Base-by-base conservation (phyloP, 257 asterid genomes). In the Solanum clarkiae region DNA sequence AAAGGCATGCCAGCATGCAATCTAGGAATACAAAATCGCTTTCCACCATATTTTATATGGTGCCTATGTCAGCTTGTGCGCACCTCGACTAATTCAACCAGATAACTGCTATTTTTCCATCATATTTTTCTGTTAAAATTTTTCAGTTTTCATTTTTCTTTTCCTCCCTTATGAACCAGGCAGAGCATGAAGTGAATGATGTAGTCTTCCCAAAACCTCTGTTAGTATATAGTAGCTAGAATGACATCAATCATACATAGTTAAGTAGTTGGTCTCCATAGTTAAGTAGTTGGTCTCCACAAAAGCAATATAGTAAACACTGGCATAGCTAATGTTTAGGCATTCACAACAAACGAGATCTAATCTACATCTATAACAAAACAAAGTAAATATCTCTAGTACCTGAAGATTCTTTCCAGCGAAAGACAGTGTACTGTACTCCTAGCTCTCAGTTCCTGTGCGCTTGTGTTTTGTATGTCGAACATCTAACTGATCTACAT, bases 401-500 rank as follows among this genome's bases (percentile, higher is more conserved):
- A 94, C 97, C 92, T 89, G 87, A 84, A 87, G 74, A 83, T 72
- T 90, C 86, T 81, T 84, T 68, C 81, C 53, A 84, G 77, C 71
- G 51, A 57, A 88, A 80, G 59, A 5, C 3, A 26, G 24, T 16
- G 68, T 56, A 84, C 16, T 16, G 68, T 56, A 84, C 16, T 71
- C 56, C 89, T 95, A 94, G 93, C 94, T 87, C 86, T 74, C 84
- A 72, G 92, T 87, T 90, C 87, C 91, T 55, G 81, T 74, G 84
- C 77, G 86, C 57, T 81, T 87, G 69, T 77, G 91, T 26, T 45
- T 86, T 8, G 94, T 84, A 89, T 90, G 98, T 44, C 98, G 93
- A 84, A 93, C 87, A 90, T 93, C 98, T 89, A 94, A 94, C 89
- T 62, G 93, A 87, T 94, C 97, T 45, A 94, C 99, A 84, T 92